Percentiles rank a stretch among this genome's conserved stretches.
phyloP scores from a whole-genome alignment of 495 filamentous ascomycete genomes.

The Cercophora samala region DNA sequence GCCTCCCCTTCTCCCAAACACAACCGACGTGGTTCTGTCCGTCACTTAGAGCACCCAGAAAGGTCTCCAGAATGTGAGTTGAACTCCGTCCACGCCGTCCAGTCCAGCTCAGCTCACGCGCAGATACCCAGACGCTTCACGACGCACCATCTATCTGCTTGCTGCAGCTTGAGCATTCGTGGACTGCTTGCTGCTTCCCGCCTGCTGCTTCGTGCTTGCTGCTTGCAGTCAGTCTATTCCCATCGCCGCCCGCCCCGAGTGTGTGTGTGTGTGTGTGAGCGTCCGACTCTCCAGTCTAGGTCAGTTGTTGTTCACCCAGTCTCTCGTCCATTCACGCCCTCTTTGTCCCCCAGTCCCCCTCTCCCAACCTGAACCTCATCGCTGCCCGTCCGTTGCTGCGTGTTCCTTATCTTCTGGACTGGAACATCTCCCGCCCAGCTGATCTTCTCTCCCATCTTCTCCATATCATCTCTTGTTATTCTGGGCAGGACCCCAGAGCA shows the following conservation, averaged over 20 bases:
- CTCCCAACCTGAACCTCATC: constrained; percentile 35
- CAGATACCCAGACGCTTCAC: constrained; percentile 4
- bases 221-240: constrained; percentile 20
- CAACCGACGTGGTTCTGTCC: constrained; percentile 10
- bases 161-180: not conserved
- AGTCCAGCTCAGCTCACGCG: constrained; percentile 21
- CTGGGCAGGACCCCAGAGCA: constrained; percentile 33
- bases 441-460: constrained; percentile 28
- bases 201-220: not conserved
- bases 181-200: not conserved
- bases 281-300: constrained; percentile 8
- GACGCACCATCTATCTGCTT: constrained; percentile 14
- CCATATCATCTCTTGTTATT: constrained; percentile 22
- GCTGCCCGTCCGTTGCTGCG: constrained; percentile 17
- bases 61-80: not conserved
- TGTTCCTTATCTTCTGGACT: constrained; percentile 19
- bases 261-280: too few species aligned
- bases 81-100: constrained; percentile 30
- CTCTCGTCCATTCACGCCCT: constrained; percentile 14
- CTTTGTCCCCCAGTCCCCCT: constrained; percentile 14
- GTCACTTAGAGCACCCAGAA: not conserved
- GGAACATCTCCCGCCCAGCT: constrained; percentile 21
- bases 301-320: constrained; percentile 16
- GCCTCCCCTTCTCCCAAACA: constrained; percentile 12
- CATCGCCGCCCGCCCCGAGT: constrained; percentile 28